Evolutionary conservation across 2,329 filamentous ascomycete species (phyloP).

Genomic region (Ceratocystis ficicola): DNA sequence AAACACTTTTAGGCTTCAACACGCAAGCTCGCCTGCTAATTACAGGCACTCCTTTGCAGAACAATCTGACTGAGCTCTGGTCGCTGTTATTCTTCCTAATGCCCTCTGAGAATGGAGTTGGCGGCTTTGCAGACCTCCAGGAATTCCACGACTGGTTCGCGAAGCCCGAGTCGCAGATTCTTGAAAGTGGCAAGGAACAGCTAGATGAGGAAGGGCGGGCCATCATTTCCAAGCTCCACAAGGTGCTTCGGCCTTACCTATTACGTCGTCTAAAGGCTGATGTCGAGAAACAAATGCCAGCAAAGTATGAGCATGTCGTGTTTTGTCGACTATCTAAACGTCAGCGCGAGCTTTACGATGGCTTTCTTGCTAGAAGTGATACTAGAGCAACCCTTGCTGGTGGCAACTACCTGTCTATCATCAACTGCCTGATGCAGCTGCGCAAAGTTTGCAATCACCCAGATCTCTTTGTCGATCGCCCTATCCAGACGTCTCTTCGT

Average conservation of each 20-base stretch:
- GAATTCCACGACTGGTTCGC: slow-evolving; percentile 96
- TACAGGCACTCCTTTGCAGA: slow-evolving; percentile 90
- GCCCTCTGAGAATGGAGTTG: slow-evolving; percentile 75
- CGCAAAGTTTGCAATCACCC: slow-evolving; percentile 98
- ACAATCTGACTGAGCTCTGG: slow-evolving; percentile 94
- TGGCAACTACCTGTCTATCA: slow-evolving; percentile 94
- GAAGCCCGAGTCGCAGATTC: slow-evolving; percentile 86
- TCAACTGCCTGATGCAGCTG: slow-evolving; percentile 95
- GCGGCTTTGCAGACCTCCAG: slow-evolving; percentile 84
- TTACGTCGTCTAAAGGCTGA: slow-evolving; percentile 85
- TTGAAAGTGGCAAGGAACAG: slow-evolving; percentile 85
- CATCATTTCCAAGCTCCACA: slow-evolving; percentile 87
- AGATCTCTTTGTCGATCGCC: slow-evolving; percentile 87
- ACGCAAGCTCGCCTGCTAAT: slow-evolving; percentile 76
- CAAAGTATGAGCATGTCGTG: slow-evolving; percentile 93
- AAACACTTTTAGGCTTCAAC: slow-evolving; percentile 85
- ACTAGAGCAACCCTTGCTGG: slow-evolving; percentile 80
- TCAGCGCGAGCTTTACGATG: slow-evolving; percentile 90
- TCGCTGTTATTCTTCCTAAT: slow-evolving; percentile 93
- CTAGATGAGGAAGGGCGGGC: slow-evolving; percentile 89
- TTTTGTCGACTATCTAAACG: slow-evolving; percentile 91
- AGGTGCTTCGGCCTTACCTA: slow-evolving; percentile 83
- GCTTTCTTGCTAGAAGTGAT: slow-evolving; percentile 81
- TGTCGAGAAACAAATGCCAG: slow-evolving; percentile 98
- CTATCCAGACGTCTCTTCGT: slow-evolving; percentile 92